Evolutionary conservation across 257 asterid genomes (phyloP).

Genomic region (Solanum stenotomum): DNA sequence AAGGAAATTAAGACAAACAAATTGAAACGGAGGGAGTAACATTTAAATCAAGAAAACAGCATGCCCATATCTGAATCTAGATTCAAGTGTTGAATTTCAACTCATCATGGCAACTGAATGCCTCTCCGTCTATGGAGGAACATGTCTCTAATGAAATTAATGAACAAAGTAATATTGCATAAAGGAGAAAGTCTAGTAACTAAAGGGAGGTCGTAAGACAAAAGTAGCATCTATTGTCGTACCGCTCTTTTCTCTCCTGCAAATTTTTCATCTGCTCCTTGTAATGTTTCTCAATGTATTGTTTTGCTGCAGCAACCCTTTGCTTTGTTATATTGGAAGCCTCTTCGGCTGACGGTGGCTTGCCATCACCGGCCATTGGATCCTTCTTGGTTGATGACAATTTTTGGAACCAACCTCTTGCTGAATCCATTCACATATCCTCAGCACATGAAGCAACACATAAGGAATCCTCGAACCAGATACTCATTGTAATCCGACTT

Average conservation of each 20-base stretch:
- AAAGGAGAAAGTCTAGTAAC: background rate
- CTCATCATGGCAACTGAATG: background rate
- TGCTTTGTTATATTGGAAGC: constrained; percentile 85
- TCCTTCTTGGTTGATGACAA: constrained; percentile 55
- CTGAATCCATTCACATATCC: constrained; percentile 61
- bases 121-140: background rate
- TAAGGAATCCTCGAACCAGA: constrained; percentile 8
- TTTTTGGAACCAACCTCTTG: constrained; percentile 81
- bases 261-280: constrained; percentile 83
- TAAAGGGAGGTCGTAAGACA: background rate
- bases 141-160: background rate
- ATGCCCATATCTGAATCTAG: background rate
- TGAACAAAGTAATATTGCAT: background rate
- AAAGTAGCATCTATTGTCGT: constrained; percentile 4
- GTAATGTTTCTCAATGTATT: constrained; percentile 97
- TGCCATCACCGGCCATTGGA: constrained; percentile 62
- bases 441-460: constrained; percentile 24
- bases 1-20: background rate
- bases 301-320: constrained; percentile 95
- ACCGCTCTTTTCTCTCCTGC: constrained; percentile 96
- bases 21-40: background rate
- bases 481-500: constrained; percentile 26
- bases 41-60: background rate
- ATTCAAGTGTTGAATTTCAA: background rate
- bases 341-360: constrained; percentile 50